A percentile compares a stretch with the other conserved stretches of the same genome.
Evolutionary conservation across 768 basidiomycete species (phyloP).

Genomic region (Collybiopsis confluens): DNA sequence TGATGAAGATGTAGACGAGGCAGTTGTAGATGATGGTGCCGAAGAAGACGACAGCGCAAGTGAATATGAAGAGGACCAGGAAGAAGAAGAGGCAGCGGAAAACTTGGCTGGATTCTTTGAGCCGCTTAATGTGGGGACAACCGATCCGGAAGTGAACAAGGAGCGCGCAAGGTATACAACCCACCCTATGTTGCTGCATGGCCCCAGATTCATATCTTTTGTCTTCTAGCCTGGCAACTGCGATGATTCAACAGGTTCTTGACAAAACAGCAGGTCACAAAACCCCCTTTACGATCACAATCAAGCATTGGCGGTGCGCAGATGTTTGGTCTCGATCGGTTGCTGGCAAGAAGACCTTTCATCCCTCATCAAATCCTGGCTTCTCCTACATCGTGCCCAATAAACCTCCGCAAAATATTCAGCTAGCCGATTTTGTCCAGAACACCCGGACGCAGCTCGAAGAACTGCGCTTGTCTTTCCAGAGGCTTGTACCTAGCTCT

Average conservation of each 20-base stretch:
- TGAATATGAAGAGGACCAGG: no score
- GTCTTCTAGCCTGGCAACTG: no score
- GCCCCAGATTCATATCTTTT: no score
- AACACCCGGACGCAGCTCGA: neutral
- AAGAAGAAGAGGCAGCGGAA: no score
- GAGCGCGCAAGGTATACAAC: no score
- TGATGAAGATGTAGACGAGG: neutral
- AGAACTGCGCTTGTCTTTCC: neutral
- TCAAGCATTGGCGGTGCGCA: neutral
- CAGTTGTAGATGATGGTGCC: neutral
- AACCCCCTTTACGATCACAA: neutral
- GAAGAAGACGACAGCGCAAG: no score
- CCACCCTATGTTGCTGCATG: no score
- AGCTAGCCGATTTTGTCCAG: neutral
- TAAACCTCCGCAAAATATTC: neutral
- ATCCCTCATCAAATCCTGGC: neutral
- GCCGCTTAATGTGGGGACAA: no score
- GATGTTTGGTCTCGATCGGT: neutral
- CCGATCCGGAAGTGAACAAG: no score
- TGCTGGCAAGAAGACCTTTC: neutral
- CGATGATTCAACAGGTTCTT: neutral
- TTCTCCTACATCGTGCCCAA: neutral
- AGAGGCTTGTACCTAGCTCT: neutral
- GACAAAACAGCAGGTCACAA: neutral
- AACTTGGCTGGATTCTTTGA: no score